Percentiles rank a stretch among this genome's conserved stretches.
Evolutionary conservation across 2,329 filamentous ascomycete genomes (phyloP).

Genomic region (Scorias spongiosa): DNA sequence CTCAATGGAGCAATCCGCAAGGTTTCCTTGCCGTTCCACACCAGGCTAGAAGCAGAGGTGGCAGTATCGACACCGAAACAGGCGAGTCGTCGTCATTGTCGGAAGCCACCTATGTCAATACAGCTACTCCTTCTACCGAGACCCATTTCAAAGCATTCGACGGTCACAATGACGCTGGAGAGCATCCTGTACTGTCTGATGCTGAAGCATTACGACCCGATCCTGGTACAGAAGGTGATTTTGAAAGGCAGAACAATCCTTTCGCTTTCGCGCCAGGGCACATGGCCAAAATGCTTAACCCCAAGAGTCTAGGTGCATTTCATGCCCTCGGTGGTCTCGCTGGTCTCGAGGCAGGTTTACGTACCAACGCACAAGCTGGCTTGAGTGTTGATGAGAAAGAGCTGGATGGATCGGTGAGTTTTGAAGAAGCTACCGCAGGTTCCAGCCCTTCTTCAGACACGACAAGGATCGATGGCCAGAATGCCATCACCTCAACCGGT

Average conservation of each 20-base stretch:
- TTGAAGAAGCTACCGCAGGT: constrained; percentile 43
- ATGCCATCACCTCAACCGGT: constrained; percentile 10
- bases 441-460: constrained; percentile 16
- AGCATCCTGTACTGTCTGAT: constrained; percentile 44
- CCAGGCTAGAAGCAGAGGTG: constrained; percentile 39
- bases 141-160: constrained; percentile 13
- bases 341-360: constrained; percentile 59
- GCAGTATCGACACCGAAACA: constrained; percentile 51
- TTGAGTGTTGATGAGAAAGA: constrained; percentile 54
- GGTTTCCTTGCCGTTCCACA: constrained; percentile 37
- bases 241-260: constrained; percentile 59
- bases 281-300: constrained; percentile 65
- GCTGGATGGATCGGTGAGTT: constrained; percentile 49
- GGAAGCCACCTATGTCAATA: constrained; percentile 45
- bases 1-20: constrained; percentile 37
- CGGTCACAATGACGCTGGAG: constrained; percentile 19
- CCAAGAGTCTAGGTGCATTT: constrained; percentile 62
- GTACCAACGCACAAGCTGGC: constrained; percentile 48
- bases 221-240: constrained; percentile 60
- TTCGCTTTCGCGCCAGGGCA: constrained; percentile 77
- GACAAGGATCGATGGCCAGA: constrained; percentile 5
- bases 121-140: constrained; percentile 23
- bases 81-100: constrained; percentile 42
- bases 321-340: constrained; percentile 57
- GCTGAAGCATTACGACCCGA: constrained; percentile 60